Percentiles rank a stretch among this genome's conserved stretches.
Conservation (phyloP, 1,284 basidiomycete genomes). For the Puccinia hordei region DNA sequence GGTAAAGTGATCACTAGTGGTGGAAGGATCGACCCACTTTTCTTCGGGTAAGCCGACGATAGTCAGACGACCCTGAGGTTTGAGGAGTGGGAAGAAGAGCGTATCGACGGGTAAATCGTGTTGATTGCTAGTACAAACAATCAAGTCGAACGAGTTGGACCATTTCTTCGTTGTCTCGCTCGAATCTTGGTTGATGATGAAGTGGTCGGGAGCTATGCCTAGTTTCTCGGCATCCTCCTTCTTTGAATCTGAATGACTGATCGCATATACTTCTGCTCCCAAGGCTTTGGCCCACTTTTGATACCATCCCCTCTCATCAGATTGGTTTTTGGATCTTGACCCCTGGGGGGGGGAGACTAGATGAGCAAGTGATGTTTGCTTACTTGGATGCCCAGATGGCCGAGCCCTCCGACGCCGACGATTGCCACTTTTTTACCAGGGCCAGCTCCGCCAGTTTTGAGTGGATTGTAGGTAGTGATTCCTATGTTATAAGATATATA, state of each 20-base stretch:
- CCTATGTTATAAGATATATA: too few relatives aligned
- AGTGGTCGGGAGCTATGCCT: constrained; percentile 34
- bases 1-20: too few relatives aligned
- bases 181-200: constrained; percentile 28
- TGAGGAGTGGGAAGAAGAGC: constrained; percentile 35
- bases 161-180: constrained; percentile 33
- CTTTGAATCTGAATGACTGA: constrained; percentile 50
- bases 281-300: constrained; percentile 47
- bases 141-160: constrained; percentile 45
- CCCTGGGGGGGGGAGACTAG: too few relatives aligned
- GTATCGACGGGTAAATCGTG: constrained; percentile 40
- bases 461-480: constrained; percentile 40
- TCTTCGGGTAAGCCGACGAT: constrained; percentile 44
- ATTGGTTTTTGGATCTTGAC: too few relatives aligned
- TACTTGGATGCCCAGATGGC: constrained; percentile 43
- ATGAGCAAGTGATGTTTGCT: too few relatives aligned
- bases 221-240: constrained; percentile 33
- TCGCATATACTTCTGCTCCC: constrained; percentile 34
- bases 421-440: constrained; percentile 47
- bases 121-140: constrained; percentile 44
- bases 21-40: too few relatives aligned
- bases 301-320: not conserved
- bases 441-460: constrained; percentile 42
- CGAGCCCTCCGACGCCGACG: constrained; percentile 44
- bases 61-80: constrained; percentile 24